Conservation (phyloP, 495 filamentous ascomycete species). For the Penicillium subrubescens region DNA sequence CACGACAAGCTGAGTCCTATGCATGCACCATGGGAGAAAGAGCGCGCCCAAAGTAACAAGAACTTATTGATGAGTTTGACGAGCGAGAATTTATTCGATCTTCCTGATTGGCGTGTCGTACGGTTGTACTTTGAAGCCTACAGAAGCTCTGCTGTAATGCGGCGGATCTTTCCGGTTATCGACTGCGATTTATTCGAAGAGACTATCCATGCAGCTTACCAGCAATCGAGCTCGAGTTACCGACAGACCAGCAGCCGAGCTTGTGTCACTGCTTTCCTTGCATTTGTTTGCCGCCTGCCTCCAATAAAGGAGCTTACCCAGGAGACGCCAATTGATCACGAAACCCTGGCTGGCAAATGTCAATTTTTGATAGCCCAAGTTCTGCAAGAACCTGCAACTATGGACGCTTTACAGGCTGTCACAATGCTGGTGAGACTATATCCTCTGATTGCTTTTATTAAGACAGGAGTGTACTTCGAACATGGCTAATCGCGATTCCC, state of each 20-base stretch:
- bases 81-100: slow-evolving; percentile 26
- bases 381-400: slow-evolving; percentile 40
- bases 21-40: slow-evolving; percentile 39
- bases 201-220: slow-evolving; percentile 47
- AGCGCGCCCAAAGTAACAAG: slow-evolving; percentile 30
- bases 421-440: slow-evolving; percentile 47
- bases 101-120: slow-evolving; percentile 29
- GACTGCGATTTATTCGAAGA: slow-evolving; percentile 42
- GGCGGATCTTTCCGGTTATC: slow-evolving; percentile 46
- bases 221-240: slow-evolving; percentile 15
- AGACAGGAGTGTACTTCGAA: neutral
- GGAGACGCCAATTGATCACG: slow-evolving; percentile 34
- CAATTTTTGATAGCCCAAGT: slow-evolving; percentile 44
- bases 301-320: slow-evolving; percentile 11
- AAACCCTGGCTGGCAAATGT: slow-evolving; percentile 38
- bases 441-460: neutral
- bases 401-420: slow-evolving; percentile 46
- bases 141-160: slow-evolving; percentile 32
- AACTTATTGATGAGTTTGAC: slow-evolving; percentile 28
- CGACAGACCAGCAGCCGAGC: slow-evolving; percentile 34
- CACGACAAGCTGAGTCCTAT: slow-evolving; percentile 39
- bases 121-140: slow-evolving; percentile 31
- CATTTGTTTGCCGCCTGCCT: slow-evolving; percentile 37
- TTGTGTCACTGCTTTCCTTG: slow-evolving; percentile 50
- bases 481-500: neutral